Conservation (phyloP, 2,329 filamentous ascomycete species). For the Aspergillus unguis region DNA sequence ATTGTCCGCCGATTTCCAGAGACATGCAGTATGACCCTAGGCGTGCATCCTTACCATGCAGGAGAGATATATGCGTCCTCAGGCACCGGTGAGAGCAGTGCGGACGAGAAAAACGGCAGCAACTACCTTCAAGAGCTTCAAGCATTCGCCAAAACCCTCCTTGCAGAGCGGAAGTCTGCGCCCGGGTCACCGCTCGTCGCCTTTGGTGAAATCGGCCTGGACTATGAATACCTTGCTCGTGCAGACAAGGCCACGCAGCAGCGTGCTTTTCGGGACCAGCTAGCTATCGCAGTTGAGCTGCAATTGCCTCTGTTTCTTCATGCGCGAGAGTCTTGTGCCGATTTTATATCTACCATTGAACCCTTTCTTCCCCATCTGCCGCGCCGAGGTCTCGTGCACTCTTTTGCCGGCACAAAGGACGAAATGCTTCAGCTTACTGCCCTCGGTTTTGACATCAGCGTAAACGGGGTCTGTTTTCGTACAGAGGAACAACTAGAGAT, state of each 20-base stretch:
- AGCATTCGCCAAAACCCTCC: slow-evolving; percentile 17
- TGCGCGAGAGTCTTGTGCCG: slow-evolving; percentile 43
- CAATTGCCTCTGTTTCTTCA: slow-evolving; percentile 34
- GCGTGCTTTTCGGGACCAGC: slow-evolving; percentile 41
- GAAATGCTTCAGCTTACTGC: slow-evolving; percentile 41
- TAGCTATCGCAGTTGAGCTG: slow-evolving; percentile 38
- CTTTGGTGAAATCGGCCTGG: slow-evolving; percentile 51
- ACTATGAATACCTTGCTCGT: slow-evolving; percentile 48
- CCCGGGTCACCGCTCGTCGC: slow-evolving; percentile 38
- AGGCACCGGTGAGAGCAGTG: not conserved
- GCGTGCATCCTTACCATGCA: slow-evolving; percentile 53
- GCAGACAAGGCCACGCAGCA: slow-evolving; percentile 44
- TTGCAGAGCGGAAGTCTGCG: slow-evolving; percentile 16
- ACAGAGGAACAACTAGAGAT: slow-evolving; percentile 42
- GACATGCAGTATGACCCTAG: slow-evolving; percentile 48
- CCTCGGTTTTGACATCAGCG: slow-evolving; percentile 45
- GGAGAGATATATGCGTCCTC: slow-evolving; percentile 38
- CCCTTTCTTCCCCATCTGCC: slow-evolving; percentile 40
- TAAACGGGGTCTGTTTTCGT: slow-evolving; percentile 51
- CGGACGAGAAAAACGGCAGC: slow-evolving; percentile 1
- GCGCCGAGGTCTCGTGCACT: slow-evolving; percentile 71
- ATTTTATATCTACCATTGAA: slow-evolving; percentile 43
- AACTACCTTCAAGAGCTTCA: slow-evolving; percentile 13
- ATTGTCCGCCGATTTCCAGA: slow-evolving; percentile 24
- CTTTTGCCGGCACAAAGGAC: slow-evolving; percentile 70